phyloP scores from a whole-genome alignment of 495 filamentous ascomycete genomes.

The Collariella sp. region DNA sequence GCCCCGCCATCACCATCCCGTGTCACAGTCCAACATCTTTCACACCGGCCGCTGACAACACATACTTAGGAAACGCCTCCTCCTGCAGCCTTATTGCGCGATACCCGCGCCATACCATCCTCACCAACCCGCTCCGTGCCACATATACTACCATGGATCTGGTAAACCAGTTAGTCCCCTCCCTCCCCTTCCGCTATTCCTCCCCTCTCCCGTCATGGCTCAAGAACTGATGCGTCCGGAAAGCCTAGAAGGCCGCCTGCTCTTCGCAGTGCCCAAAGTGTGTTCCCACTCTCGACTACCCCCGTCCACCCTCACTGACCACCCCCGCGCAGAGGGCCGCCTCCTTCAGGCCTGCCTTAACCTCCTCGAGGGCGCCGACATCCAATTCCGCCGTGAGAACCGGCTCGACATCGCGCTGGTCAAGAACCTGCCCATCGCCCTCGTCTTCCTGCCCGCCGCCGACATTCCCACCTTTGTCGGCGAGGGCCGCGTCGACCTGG shows the following conservation, averaged over 20 bases:
- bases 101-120: neutral
- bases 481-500: constrained; percentile 85
- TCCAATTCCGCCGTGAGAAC: constrained; percentile 88
- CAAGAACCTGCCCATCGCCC: constrained; percentile 87
- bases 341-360: constrained; percentile 78
- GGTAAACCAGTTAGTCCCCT: constrained; percentile 64
- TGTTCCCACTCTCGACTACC: constrained; percentile 28
- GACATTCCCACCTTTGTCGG: constrained; percentile 97
- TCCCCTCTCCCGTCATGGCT: constrained; percentile 17
- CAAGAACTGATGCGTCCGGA: constrained; percentile 27
- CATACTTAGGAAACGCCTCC: constrained; percentile 8
- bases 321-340: constrained; percentile 62
- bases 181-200: constrained; percentile 4
- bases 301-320: neutral
- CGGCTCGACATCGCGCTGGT: constrained; percentile 94
- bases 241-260: constrained; percentile 83
- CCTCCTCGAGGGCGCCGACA: constrained; percentile 84
- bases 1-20: constrained; percentile 6
- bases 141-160: constrained; percentile 55
- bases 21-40: neutral
- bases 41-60: neutral
- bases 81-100: constrained; percentile 6
- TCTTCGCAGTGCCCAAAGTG: constrained; percentile 98
- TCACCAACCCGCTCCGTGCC: neutral
- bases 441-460: constrained; percentile 93